Conservation (phyloP, 441 rosid genomes). For the Populus hybrid region DNA sequence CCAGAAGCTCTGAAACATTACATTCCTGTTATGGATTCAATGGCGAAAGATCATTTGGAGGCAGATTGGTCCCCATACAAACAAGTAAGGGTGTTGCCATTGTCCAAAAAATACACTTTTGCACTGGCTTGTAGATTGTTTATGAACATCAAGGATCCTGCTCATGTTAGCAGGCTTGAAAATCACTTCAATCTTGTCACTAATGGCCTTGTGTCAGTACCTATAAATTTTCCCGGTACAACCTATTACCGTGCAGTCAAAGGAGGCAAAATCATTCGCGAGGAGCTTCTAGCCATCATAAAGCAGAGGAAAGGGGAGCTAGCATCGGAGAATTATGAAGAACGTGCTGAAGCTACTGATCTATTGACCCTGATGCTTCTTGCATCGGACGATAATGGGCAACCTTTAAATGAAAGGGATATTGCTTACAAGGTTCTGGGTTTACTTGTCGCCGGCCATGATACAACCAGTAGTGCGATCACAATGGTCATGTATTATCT, state of each 20-base stretch:
- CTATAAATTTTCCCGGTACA: background rate
- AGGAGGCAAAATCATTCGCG: background rate
- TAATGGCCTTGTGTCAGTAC: background rate
- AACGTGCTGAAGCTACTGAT: background rate
- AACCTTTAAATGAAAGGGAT: background rate
- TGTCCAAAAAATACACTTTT: background rate
- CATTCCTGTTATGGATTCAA: background rate
- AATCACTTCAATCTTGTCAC: background rate
- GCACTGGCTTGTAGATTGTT: background rate
- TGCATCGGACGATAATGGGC: background rate
- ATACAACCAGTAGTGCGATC: background rate
- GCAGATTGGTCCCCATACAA: background rate
- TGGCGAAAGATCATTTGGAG: background rate
- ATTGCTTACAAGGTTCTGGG: background rate
- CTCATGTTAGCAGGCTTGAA: background rate
- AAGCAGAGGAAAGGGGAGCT: background rate
- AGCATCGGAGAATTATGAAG: background rate
- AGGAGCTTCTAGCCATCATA: background rate
- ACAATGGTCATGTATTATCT: background rate
- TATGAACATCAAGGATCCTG: background rate
- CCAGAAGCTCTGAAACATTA: background rate
- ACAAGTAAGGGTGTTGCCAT: background rate
- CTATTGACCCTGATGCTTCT: background rate
- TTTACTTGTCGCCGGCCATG: background rate
- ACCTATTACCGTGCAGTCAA: background rate